Evolutionary conservation across 345 rosid genomes (phyloP).

Genomic region (Hypericum perforatum): DNA sequence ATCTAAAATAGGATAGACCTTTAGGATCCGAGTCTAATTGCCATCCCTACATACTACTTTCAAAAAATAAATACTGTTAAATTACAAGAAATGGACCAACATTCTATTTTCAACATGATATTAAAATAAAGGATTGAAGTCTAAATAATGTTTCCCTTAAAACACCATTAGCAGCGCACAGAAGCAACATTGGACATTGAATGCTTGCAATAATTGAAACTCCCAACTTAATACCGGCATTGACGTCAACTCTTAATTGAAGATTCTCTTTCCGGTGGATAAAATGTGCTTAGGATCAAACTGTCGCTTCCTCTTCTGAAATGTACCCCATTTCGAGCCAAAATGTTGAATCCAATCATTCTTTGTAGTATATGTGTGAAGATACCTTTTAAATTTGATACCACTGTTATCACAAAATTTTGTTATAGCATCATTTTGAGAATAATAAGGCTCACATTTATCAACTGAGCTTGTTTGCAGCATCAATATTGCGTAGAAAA

Average conservation of each 20-base stretch:
- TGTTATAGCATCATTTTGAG: conserved; percentile 13
- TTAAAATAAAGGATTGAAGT: no score
- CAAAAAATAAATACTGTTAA: no score
- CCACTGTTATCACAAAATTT: conserved; percentile 9
- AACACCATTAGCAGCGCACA: no score
- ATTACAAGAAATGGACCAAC: no score
- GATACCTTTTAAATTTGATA: conserved; percentile 14
- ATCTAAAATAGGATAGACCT: no score
- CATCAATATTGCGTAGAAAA: conserved; percentile 14
- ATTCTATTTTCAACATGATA: no score
- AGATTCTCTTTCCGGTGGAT: conserved; percentile 1
- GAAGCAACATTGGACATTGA: no score
- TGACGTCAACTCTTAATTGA: neutral
- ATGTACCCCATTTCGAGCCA: conserved; percentile 14
- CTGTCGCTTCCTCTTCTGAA: conserved; percentile 9
- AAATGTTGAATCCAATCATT: conserved; percentile 18
- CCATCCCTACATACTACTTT: no score
- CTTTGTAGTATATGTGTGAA: conserved; percentile 3
- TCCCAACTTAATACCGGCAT: neutral
- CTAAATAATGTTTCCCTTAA: no score
- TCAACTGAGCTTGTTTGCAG: conserved; percentile 5
- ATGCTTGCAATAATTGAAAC: neutral
- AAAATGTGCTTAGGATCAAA: conserved; percentile 13
- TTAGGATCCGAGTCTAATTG: no score
- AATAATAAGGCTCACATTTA: conserved; percentile 6